These are phyloP conservation scores for Dactylellina drechsleri DNA, from an alignment of 2,329 filamentous ascomycete species.

Conservation along the genomic window DNA sequence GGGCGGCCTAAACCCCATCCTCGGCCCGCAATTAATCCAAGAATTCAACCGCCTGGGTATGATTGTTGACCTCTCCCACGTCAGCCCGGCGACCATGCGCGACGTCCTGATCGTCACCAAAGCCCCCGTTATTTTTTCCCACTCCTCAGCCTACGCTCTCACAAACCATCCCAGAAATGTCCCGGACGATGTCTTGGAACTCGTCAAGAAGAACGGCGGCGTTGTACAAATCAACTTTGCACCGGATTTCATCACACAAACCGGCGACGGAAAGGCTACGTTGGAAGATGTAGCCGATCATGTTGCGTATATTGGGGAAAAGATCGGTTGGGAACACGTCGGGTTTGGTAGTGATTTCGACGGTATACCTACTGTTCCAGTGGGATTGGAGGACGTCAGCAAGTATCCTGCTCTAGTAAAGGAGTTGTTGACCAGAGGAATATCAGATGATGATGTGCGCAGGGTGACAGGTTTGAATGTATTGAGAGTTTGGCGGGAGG, in stretches of 20 bases:
- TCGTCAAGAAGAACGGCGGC: slow-evolving; percentile 77
- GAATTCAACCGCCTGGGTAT: slow-evolving; percentile 97
- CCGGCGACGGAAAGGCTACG: slow-evolving; percentile 74
- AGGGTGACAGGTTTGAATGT: slow-evolving; percentile 84
- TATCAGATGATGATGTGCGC: slow-evolving; percentile 76
- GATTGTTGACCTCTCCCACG: slow-evolving; percentile 89
- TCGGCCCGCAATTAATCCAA: slow-evolving; percentile 74
- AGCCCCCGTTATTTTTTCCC: slow-evolving; percentile 88
- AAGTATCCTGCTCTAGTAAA: slow-evolving; percentile 82
- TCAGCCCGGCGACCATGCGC: slow-evolving; percentile 81
- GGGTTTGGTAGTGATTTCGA: slow-evolving; percentile 92
- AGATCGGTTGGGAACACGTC: slow-evolving; percentile 87
- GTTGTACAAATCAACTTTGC: slow-evolving; percentile 93
- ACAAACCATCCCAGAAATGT: slow-evolving; percentile 93
- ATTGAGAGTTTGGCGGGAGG: slow-evolving; percentile 82
- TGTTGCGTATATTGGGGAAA: slow-evolving; percentile 80
- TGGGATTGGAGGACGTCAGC: slow-evolving; percentile 83
- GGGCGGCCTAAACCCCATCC: slow-evolving; percentile 74
- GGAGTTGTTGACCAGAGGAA: slow-evolving; percentile 76
- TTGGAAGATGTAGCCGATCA: slow-evolving; percentile 81
- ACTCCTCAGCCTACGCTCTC: slow-evolving; percentile 81
- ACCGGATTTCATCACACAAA: slow-evolving; percentile 77
- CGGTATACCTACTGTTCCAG: slow-evolving; percentile 74
- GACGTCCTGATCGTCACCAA: slow-evolving; percentile 74
- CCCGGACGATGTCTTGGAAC: slow-evolving; percentile 79